Evolutionary conservation across 1,139 yeast species (phyloP), one percentile per base, ranked within the genome.

Genomic region (Geotrichum klebahnii): DNA sequence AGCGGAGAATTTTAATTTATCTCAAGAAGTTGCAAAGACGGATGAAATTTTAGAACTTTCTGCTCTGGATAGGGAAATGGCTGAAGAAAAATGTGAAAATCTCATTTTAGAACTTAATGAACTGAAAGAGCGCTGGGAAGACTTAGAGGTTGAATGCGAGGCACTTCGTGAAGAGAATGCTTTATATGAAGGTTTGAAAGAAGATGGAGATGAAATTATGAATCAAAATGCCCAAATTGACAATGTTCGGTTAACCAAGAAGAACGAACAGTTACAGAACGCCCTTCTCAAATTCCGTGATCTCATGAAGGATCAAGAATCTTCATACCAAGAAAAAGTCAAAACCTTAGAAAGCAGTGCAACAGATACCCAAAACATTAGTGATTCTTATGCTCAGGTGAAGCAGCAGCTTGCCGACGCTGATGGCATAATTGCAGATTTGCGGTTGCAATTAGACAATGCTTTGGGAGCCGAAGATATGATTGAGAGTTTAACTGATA

Each of bases 401-500:
- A 53, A 61, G n/a, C 57, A 59, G 1, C 69, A 74, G 51, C 61
- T 80, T 5, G 54, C 55, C 0, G 58, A 58, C 2, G 72, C 83
- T 0, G 74, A 78, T 37, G 61, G 57, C 0, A 67, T 72, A 0
- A 74, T 82, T 17, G 57, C 55, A 1, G 75, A 74, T 1, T 67
- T 84, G 19, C 74, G 76, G 51, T 66, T 58, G n/a, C 71, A 67
- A 50, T 55, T 68, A 8, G 73, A 69, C 43, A 62, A 64, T 31
- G 67, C 68, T 1, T 52, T 62, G 8, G 71, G 70, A 2, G 67
- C 71, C 1, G 70, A 67, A 46, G 64, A 61, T 28, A 63, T 83
- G 51, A 74, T 83, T 24, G 88, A 82, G 46, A 73, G 69, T 23
- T 67, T 84, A 46, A 79, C 84, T 0, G 66, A 70, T 5, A 76